phyloP scores from a whole-genome alignment of 2,329 filamentous ascomycete species.

The Aspergillus bombycis region DNA sequence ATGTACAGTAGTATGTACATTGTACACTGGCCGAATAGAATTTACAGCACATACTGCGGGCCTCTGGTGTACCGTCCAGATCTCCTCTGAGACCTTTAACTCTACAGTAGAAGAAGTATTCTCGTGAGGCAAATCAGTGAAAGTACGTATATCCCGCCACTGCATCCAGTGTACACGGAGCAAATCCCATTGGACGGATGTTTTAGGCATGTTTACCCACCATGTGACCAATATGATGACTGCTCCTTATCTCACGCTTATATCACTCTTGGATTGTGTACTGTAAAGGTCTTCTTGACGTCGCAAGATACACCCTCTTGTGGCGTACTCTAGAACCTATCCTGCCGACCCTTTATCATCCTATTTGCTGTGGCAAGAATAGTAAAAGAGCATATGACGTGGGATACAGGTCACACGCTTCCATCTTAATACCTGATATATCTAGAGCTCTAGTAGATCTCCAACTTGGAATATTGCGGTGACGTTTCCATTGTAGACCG shows the following conservation, averaged over 20 bases:
- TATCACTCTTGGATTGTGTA: not conserved
- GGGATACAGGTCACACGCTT: not conserved
- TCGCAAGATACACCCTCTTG: not conserved
- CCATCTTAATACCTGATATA: not conserved
- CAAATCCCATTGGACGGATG: not conserved
- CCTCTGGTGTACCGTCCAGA: not conserved
- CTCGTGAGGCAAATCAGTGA: not conserved
- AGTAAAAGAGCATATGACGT: not conserved
- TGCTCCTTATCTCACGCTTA: not conserved
- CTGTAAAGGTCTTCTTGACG: not conserved
- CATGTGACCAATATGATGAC: not conserved
- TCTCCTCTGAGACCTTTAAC: not conserved
- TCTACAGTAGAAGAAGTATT: not conserved
- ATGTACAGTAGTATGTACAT: not conserved
- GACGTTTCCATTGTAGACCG: not conserved
- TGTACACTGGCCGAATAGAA: not conserved
- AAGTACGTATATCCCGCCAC: not conserved
- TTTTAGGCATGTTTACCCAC: not conserved
- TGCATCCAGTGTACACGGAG: not conserved
- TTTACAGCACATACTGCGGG: not conserved
- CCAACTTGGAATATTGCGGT: not conserved
- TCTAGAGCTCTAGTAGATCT: not conserved
- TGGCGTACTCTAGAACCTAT: not conserved
- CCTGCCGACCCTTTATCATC: not conserved
- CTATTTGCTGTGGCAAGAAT: not conserved